phyloP scores from a whole-genome alignment of 805 yeast species.

The Dipodascus geniculatus region DNA sequence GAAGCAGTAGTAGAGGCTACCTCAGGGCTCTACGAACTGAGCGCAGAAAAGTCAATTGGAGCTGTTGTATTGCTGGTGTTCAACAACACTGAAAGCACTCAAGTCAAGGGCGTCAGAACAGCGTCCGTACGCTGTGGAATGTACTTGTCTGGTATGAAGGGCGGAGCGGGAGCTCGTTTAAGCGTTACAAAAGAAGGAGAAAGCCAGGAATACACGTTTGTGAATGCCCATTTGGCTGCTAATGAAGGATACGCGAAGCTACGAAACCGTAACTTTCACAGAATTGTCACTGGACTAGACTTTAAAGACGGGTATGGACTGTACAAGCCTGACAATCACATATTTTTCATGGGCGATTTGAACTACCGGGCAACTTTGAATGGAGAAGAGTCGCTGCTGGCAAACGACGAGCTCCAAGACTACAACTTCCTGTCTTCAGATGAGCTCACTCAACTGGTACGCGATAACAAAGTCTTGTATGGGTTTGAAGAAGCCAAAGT shows the following conservation, averaged over 20 bases:
- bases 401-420: constrained; percentile 9
- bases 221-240: constrained; percentile 65
- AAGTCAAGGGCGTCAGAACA: constrained; percentile 8
- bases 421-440: constrained; percentile 26
- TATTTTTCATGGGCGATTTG: constrained; percentile 74
- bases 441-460: constrained; percentile 36
- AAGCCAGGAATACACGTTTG: constrained; percentile 41
- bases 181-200: constrained; percentile 19
- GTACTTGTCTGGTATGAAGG: constrained; percentile 56
- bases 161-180: constrained; percentile 57
- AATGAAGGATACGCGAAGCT: constrained; percentile 50
- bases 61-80: constrained; percentile 22
- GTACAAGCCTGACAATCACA: constrained; percentile 42
- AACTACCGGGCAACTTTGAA: constrained; percentile 50
- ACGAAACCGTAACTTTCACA: constrained; percentile 43
- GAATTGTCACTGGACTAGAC: constrained; percentile 40
- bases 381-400: constrained; percentile 8
- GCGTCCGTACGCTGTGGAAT: constrained; percentile 34
- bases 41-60: constrained; percentile 18
- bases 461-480: constrained; percentile 36
- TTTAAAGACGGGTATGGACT: constrained; percentile 47
- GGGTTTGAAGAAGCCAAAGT: constrained; percentile 62
- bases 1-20: constrained; percentile 18
- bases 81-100: constrained; percentile 22
- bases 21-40: constrained; percentile 7